A percentile compares a stretch with the other conserved stretches of the same genome.
Conservation (phyloP, 306 rosid species). For the Vigna unguiculata region DNA sequence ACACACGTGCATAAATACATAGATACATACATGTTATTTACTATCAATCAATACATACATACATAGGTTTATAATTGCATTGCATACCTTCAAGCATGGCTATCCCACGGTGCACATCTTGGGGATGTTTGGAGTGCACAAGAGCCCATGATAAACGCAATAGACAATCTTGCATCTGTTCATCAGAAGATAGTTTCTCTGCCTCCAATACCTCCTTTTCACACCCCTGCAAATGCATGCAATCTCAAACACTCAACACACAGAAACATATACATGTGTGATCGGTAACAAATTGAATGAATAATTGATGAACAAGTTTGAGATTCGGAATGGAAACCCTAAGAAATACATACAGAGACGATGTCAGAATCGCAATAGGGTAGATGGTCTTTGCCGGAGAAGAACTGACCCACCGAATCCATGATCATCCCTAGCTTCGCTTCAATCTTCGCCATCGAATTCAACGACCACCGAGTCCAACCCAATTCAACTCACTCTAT, state of each 20-base stretch:
- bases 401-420: slow-evolving; percentile 72
- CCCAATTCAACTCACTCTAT: background rate
- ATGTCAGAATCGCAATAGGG: slow-evolving; percentile 84
- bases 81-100: slow-evolving; percentile 88
- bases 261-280: background rate
- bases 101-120: slow-evolving; percentile 92
- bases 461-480: background rate
- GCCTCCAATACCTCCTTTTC: slow-evolving; percentile 87
- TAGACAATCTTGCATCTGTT: slow-evolving; percentile 65
- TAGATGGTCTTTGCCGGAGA: slow-evolving; percentile 74
- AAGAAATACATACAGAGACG: slow-evolving; percentile 56
- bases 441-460: slow-evolving; percentile 61
- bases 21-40: background rate
- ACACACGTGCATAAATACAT: background rate
- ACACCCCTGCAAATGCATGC: slow-evolving; percentile 60
- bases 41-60: background rate
- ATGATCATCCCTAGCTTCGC: slow-evolving; percentile 68
- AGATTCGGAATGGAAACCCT: slow-evolving; percentile 9
- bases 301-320: background rate
- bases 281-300: background rate
- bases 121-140: slow-evolving; percentile 81
- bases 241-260: background rate
- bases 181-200: slow-evolving; percentile 63
- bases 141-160: slow-evolving; percentile 95
- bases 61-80: background rate